These are phyloP conservation scores for Suhomyces vadensis DNA, from an alignment of 805 yeast species.

Conservation along the genomic window DNA sequence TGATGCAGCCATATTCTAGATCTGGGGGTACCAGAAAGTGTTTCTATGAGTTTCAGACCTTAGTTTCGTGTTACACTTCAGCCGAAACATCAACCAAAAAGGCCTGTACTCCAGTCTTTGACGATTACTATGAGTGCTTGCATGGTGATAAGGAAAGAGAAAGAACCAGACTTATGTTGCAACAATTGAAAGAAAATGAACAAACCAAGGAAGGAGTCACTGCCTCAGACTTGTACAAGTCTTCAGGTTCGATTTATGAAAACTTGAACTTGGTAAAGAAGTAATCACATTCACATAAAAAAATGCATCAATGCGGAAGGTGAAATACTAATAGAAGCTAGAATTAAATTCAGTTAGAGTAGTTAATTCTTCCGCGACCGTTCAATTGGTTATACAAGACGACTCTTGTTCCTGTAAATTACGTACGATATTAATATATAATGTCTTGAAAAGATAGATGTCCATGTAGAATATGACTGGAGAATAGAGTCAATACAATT, in stretches of 20 bases:
- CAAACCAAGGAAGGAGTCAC: conserved; percentile 40
- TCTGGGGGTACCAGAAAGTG: conserved; percentile 50
- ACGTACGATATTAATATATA: conserved; percentile 2
- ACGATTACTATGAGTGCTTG: conserved; percentile 49
- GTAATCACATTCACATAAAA: background rate
- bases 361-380: background rate
- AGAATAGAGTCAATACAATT: too few species aligned
- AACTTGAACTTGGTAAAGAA: conserved; percentile 42
- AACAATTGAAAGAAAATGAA: conserved; percentile 48
- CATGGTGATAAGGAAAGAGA: conserved; percentile 50
- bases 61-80: conserved; percentile 45
- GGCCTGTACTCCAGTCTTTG: conserved; percentile 45
- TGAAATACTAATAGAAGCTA: too few species aligned
- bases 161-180: conserved; percentile 45
- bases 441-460: background rate
- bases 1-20: conserved; percentile 51
- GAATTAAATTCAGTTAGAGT: too few species aligned
- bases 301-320: background rate
- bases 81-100: conserved; percentile 44
- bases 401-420: conserved; percentile 6
- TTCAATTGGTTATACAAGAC: background rate
- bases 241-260: conserved; percentile 42
- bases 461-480: background rate
- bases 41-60: conserved; percentile 48
- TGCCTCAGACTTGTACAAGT: conserved; percentile 45